Conservation (phyloP, 352 stramenopile genomes). For the Phytophthora fragariae region DNA sequence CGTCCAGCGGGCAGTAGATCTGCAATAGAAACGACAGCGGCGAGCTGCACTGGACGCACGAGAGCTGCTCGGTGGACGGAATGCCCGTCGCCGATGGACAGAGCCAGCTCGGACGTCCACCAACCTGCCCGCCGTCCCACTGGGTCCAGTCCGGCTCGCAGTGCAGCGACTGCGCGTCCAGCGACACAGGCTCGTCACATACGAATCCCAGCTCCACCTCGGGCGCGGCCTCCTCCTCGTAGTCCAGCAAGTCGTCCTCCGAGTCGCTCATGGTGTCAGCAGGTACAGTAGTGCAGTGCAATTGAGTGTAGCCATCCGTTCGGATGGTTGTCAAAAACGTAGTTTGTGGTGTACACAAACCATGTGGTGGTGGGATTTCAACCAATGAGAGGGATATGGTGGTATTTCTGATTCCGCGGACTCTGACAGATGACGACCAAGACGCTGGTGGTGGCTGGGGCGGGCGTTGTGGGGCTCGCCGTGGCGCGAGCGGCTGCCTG, state of each 20-base stretch:
- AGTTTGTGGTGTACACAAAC: not conserved
- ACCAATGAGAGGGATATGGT: conserved; percentile 1
- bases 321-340: not conserved
- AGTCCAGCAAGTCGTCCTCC: conserved; percentile 52
- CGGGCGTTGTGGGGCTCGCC: conserved; percentile 80
- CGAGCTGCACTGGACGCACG: conserved; percentile 55
- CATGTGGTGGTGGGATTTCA: not conserved
- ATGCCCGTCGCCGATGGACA: conserved; percentile 51
- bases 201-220: conserved; percentile 86
- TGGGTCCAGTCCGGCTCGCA: conserved; percentile 74
- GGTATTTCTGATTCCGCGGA: conserved; percentile 11
- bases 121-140: conserved; percentile 95
- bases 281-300: too few relatives aligned
- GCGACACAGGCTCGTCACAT: conserved; percentile 37
- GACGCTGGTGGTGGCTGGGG: conserved; percentile 75
- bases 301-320: not conserved
- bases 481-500: conserved; percentile 66
- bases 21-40: conserved; percentile 88
- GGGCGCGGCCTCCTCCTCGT: conserved; percentile 32
- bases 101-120: conserved; percentile 90
- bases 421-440: conserved; percentile 41
- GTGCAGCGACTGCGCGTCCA: conserved; percentile 49
- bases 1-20: conserved; percentile 94
- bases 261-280: conserved; percentile 48
- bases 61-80: conserved; percentile 53